Percentiles rank a stretch among this genome's conserved stretches.
These are phyloP conservation scores for Kluyveromyces marxianus DNA, from an alignment of 1,139 yeast species.

Conservation along the genomic window DNA sequence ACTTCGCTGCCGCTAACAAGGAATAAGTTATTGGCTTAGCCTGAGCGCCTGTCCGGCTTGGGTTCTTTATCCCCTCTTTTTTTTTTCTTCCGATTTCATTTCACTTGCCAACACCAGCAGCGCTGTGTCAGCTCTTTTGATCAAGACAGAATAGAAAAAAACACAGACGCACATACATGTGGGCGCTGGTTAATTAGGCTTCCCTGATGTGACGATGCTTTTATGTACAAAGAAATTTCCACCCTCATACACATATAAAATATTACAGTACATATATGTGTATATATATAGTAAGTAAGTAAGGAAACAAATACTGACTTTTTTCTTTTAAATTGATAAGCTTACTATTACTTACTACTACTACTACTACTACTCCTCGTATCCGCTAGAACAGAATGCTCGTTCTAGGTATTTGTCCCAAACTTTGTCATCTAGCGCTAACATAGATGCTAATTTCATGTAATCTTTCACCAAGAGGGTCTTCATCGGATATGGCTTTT, in stretches of 20 bases:
- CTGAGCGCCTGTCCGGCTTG: background rate
- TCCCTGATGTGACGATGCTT: too few species aligned
- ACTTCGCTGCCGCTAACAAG: slow-evolving; percentile 26
- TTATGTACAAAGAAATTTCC: too few species aligned
- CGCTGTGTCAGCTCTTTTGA: background rate
- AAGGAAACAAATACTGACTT: too few species aligned
- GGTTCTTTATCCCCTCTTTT: background rate
- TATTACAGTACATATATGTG: too few species aligned
- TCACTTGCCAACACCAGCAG: too few species aligned
- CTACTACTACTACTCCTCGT: slow-evolving; percentile 35
- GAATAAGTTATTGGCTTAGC: background rate
- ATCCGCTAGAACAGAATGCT: slow-evolving; percentile 59
- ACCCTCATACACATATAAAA: too few species aligned
- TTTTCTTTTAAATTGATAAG: too few species aligned
- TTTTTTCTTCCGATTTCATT: background rate
- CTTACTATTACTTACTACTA: too few species aligned
- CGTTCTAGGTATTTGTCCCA: slow-evolving; percentile 39
- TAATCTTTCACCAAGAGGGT: slow-evolving; percentile 53
- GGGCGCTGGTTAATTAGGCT: too few species aligned
- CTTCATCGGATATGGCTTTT: slow-evolving; percentile 47
- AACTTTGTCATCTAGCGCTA: slow-evolving; percentile 35
- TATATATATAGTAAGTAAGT: too few species aligned
- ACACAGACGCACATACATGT: too few species aligned
- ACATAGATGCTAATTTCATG: slow-evolving; percentile 46
- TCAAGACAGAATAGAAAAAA: too few species aligned